These are phyloP conservation scores for Neohortaea acidophila DNA, from an alignment of 495 filamentous ascomycete species.

Conservation along the genomic window DNA sequence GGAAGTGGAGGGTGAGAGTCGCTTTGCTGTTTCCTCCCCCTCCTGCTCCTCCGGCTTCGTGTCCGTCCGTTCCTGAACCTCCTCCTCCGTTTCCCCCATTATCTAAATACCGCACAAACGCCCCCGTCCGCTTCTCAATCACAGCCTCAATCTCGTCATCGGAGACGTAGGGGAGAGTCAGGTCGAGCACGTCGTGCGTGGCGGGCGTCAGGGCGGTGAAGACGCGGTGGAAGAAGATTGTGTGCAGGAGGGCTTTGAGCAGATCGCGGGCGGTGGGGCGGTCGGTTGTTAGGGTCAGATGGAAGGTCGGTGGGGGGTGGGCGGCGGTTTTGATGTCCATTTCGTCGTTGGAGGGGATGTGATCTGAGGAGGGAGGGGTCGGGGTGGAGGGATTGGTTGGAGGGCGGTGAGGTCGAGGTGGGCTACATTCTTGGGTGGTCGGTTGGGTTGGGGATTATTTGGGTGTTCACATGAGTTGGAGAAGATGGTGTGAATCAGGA, in stretches of 20 bases:
- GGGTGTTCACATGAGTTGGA: too few relatives aligned
- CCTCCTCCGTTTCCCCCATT: too few relatives aligned
- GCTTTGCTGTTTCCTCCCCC: too few relatives aligned
- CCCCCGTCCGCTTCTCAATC: constrained; percentile 70
- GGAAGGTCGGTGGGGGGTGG: constrained; percentile 30
- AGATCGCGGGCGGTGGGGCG: constrained; percentile 59
- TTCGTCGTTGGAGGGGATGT: not conserved
- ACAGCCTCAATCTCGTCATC: constrained; percentile 82
- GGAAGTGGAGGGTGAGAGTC: constrained; percentile 78
- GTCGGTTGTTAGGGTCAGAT: constrained; percentile 31
- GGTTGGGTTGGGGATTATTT: too few relatives aligned
- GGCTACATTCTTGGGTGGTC: not conserved
- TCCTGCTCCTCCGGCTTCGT: too few relatives aligned
- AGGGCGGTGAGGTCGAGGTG: not conserved
- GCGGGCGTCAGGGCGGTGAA: constrained; percentile 75
- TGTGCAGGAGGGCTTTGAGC: constrained; percentile 83
- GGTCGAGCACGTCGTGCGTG: constrained; percentile 77
- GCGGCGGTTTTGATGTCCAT: constrained; percentile 11
- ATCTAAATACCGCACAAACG: constrained; percentile 50
- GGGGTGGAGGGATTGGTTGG: not conserved
- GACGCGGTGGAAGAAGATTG: constrained; percentile 98
- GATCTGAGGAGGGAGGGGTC: not conserved
- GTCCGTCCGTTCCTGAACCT: too few relatives aligned
- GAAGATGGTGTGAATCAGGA: too few relatives aligned
- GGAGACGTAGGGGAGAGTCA: constrained; percentile 77